A percentile compares a stretch with the other conserved stretches of the same genome.
phyloP scores from a whole-genome alignment of 2,329 filamentous ascomycete species.

The Fusarium papillatum region DNA sequence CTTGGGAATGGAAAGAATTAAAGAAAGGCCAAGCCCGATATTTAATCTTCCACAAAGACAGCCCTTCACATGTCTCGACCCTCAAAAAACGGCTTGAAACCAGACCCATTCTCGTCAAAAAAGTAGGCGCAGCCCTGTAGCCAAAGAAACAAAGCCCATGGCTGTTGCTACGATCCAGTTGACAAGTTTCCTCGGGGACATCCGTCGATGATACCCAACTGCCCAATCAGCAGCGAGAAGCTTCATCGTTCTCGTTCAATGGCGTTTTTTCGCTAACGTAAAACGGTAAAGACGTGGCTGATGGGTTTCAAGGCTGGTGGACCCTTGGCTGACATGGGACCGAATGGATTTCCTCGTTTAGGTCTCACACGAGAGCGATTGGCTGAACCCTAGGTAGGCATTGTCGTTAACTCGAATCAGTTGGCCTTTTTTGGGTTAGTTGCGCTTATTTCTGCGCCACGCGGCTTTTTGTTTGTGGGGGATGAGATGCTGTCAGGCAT shows the following conservation, averaged over 20 bases:
- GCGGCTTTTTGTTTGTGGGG: background rate
- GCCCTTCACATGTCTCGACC: background rate
- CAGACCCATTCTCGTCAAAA: background rate
- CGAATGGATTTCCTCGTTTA: constrained; percentile 1
- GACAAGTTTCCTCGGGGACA: background rate
- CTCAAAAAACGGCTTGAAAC: background rate
- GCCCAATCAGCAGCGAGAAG: background rate
- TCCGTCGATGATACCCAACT: background rate
- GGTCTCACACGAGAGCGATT: background rate
- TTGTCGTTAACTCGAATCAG: background rate
- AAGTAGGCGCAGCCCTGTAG: background rate
- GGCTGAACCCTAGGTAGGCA: background rate
- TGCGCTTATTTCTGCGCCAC: background rate
- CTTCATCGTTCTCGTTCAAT: background rate
- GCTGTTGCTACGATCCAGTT: background rate
- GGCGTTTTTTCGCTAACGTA: background rate
- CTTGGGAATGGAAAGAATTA: background rate
- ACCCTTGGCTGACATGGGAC: background rate
- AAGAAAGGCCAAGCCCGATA: background rate
- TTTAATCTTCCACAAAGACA: background rate
- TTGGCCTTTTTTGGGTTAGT: background rate
- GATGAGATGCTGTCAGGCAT: background rate
- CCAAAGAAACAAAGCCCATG: constrained; percentile 1
- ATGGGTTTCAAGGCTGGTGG: background rate
- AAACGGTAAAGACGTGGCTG: background rate